Conservation (phyloP, 1,284 basidiomycete species). For the Butyriboletus regius region DNA sequence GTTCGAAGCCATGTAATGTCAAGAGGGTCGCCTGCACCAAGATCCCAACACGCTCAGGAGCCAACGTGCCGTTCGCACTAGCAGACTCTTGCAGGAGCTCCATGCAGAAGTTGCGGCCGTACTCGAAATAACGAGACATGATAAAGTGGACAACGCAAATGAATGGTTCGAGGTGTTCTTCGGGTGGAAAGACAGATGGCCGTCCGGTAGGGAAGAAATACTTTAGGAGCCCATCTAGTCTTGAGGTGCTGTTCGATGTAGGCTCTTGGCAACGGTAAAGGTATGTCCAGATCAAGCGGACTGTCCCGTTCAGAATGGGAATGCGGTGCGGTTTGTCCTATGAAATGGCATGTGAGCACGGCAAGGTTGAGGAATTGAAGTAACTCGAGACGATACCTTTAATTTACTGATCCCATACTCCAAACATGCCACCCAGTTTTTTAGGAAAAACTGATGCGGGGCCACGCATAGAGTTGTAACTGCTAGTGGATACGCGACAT, state of each 20-base stretch:
- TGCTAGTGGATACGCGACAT: conserved; percentile 77
- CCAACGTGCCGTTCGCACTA: conserved; percentile 42
- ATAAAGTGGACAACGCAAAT: conserved; percentile 77
- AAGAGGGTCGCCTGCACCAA: conserved; percentile 73
- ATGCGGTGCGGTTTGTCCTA: conserved; percentile 75
- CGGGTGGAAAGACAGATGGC: conserved; percentile 56
- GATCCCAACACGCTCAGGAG: conserved; percentile 68
- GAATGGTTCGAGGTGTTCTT: conserved; percentile 72
- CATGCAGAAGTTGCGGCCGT: conserved; percentile 74
- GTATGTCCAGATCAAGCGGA: conserved; percentile 89
- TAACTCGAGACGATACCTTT: conserved; percentile 49
- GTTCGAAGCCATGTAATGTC: conserved; percentile 66
- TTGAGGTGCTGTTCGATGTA: conserved; percentile 67
- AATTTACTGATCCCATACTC: conserved; percentile 68
- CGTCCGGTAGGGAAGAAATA: conserved; percentile 75
- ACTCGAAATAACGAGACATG: conserved; percentile 79
- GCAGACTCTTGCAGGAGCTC: conserved; percentile 68
- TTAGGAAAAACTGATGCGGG: conserved; percentile 77
- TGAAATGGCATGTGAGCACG: not conserved
- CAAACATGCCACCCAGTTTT: conserved; percentile 71
- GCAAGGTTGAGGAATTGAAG: not conserved
- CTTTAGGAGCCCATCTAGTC: conserved; percentile 71
- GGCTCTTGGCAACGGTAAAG: conserved; percentile 87
- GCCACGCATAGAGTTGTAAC: conserved; percentile 82
- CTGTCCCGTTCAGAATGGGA: conserved; percentile 72